A percentile compares a stretch with the other conserved stretches of the same genome.
phyloP scores from a whole-genome alignment of 1,139 yeast genomes.

The Pichia sp. region DNA sequence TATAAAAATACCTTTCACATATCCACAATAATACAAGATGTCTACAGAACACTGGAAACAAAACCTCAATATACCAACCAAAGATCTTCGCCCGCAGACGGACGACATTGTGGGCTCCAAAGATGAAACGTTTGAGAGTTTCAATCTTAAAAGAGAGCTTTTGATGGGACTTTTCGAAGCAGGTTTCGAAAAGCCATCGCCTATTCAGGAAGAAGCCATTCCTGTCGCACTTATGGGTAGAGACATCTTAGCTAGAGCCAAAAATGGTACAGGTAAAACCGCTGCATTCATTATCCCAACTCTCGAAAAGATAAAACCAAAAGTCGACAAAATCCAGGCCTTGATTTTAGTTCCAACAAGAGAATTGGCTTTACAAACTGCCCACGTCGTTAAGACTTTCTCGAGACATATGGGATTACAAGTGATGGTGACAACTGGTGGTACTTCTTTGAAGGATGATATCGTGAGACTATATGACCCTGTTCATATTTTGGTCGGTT shows the following conservation, averaged over 20 bases:
- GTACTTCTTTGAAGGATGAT: constrained; percentile 91
- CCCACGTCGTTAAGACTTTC: constrained; percentile 95
- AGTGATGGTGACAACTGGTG: constrained; percentile 99
- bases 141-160: constrained; percentile 83
- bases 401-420: constrained; percentile 91
- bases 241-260: constrained; percentile 96
- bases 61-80: constrained; percentile 68
- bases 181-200: constrained; percentile 97
- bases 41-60: constrained; percentile 58
- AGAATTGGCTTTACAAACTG: constrained; percentile 71
- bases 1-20: background rate
- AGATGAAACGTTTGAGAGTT: constrained; percentile 90
- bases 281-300: constrained; percentile 92
- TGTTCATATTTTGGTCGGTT: constrained; percentile 82
- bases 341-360: constrained; percentile 84
- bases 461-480: constrained; percentile 88
- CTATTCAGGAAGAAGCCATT: constrained; percentile 95
- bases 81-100: constrained; percentile 90
- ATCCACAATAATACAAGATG: constrained; percentile 3
- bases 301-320: constrained; percentile 75
- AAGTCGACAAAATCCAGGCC: constrained; percentile 76
- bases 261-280: constrained; percentile 97
- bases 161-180: constrained; percentile 99
- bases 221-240: constrained; percentile 95
- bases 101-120: constrained; percentile 92